Conservation (phyloP, 2,329 filamentous ascomycete genomes). For the Penicillium crustosum region DNA sequence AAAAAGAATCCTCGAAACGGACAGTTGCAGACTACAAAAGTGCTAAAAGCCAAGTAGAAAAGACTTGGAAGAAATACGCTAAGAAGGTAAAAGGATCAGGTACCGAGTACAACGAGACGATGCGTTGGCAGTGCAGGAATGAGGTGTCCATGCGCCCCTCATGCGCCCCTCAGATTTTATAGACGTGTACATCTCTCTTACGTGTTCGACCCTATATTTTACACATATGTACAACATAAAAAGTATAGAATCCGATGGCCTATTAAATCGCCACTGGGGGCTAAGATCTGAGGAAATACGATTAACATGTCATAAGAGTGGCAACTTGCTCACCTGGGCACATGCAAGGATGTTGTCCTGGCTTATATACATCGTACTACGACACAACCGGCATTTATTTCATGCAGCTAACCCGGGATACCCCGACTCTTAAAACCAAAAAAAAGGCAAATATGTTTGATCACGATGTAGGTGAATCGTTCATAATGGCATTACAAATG, state of each 20-base stretch:
- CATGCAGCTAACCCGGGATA: slow-evolving; percentile 11
- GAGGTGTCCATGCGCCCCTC: slow-evolving; percentile 28
- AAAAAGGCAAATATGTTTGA: background rate
- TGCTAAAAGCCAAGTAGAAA: slow-evolving; percentile 6
- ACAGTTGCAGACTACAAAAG: slow-evolving; percentile 28
- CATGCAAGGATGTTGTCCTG: slow-evolving; percentile 3
- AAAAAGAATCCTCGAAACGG: slow-evolving; percentile 31
- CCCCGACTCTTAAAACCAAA: background rate
- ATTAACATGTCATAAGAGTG: background rate
- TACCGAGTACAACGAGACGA: slow-evolving; percentile 25
- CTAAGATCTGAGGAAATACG: background rate
- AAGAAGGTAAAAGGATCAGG: background rate
- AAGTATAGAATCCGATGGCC: background rate
- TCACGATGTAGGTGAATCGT: background rate
- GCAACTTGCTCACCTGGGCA: slow-evolving; percentile 6
- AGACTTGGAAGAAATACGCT: background rate
- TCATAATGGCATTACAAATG: slow-evolving; percentile 7
- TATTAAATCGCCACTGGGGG: background rate
- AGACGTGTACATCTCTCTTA: slow-evolving; percentile 3
- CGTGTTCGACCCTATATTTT: background rate
- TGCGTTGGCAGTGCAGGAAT: slow-evolving; percentile 36
- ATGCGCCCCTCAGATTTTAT: slow-evolving; percentile 28
- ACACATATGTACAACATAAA: background rate
- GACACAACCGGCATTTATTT: slow-evolving; percentile 1
- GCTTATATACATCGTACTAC: background rate